Base-by-base conservation (phyloP, 495 filamentous ascomycete genomes). In the Recurvomyces mirabilis region DNA sequence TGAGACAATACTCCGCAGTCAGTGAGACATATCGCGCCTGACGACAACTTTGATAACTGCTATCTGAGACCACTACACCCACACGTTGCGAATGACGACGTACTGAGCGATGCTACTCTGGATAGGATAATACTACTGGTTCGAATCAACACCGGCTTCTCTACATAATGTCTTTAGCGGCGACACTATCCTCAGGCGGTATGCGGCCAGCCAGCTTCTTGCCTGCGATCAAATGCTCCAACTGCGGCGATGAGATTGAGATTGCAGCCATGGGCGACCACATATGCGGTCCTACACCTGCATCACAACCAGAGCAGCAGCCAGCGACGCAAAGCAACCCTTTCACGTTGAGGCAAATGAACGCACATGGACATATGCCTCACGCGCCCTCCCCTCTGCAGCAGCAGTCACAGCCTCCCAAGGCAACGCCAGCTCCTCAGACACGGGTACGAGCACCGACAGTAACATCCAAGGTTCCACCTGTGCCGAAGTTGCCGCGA, bases 161-260 rank as follows among this genome's bases (percentile, higher is more conserved):
- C 10, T 13, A 21, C 32, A 40, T n/a, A 12, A 51, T 47, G 49
- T 34, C 49, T 24, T 21, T 47, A 10, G 43, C 42, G 4, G 49
- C 49, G 14, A 37, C 43, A 4, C 37, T 46, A 5, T 26, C 33
- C n/a, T 17, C 39, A 20, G 21, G 25, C 4, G 46, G 51, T 35
- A 63, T 67, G 51, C 66, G 78, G 55, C 70, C 74, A 47, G 75
- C 75, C 67, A 78, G 74, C 66, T 78, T 88, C 38, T 70, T 98
- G 69, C 87, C 89, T 56, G 78, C 78, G 15, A 87, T 98, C 63
- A 96, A 94, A 77, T 98, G 91, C 68, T 96, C 93, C 38, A 82
- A 72, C 60, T 98, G 91, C 59, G 78, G 78, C 35, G 65, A 67
- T 25, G 76, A 91, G 59, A 86, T 96, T 47, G 84, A 89, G 57